Conservation (phyloP, 139 green algal species). For the Ettlia oleoabundans region DNA sequence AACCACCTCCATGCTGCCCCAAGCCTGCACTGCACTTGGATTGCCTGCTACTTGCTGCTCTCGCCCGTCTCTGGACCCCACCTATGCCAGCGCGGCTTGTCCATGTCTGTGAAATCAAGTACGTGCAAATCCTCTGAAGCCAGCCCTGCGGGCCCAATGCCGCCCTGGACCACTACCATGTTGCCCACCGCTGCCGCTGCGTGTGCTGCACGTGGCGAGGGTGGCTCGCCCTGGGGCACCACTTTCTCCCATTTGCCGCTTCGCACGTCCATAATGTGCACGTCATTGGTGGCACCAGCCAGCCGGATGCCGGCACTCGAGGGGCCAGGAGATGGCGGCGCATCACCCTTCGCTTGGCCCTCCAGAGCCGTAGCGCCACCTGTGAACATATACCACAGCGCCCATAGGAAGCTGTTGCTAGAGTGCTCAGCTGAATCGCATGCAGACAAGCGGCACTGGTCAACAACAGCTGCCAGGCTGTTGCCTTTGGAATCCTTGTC, state of each 20-base stretch:
- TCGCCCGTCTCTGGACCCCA: too few species aligned
- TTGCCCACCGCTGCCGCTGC: constrained; percentile 97
- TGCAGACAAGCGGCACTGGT: neutral
- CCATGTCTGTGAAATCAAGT: constrained; percentile 95
- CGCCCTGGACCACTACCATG: constrained; percentile 97
- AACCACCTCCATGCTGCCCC: too few species aligned
- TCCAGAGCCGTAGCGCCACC: constrained; percentile 93
- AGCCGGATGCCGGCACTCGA: constrained; percentile 70
- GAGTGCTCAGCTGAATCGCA: too few species aligned
- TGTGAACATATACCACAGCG: too few species aligned
- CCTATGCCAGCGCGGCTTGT: constrained; percentile 94
- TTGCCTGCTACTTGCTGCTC: too few species aligned
- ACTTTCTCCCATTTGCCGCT: constrained; percentile 88
- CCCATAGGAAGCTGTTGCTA: too few species aligned
- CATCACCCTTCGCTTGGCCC: constrained; percentile 52
- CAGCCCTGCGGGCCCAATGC: constrained; percentile 93
- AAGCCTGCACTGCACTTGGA: too few species aligned
- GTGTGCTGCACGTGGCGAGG: constrained; percentile 93
- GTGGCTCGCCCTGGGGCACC: constrained; percentile 82
- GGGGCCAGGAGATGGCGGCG: constrained; percentile 39
- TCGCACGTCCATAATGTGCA: constrained; percentile 93
- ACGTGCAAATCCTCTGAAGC: constrained; percentile 98
- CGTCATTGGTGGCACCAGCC: constrained; percentile 91
- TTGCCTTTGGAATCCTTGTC: neutral
- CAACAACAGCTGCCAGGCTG: neutral